These are phyloP conservation scores for Taphrina pruni DNA, from an alignment of 1,139 yeast genomes.

Conservation along the genomic window DNA sequence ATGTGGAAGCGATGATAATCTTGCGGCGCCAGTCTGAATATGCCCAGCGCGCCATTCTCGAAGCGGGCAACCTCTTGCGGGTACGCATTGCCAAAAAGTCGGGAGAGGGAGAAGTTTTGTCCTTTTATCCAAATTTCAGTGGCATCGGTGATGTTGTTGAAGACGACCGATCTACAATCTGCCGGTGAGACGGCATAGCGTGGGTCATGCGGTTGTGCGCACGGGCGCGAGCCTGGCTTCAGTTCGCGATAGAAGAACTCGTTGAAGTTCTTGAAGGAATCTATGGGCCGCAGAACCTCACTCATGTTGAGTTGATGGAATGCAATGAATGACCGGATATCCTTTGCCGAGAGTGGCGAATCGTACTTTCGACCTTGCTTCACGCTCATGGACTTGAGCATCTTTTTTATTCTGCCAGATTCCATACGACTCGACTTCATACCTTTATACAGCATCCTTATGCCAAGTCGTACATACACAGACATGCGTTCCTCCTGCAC, in stretches of 20 bases:
- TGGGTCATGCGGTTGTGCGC: constrained; percentile 63
- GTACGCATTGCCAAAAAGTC: constrained; percentile 67
- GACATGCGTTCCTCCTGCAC: constrained; percentile 92
- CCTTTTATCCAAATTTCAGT: constrained; percentile 91
- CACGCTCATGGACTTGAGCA: constrained; percentile 69
- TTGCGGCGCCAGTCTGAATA: constrained; percentile 92
- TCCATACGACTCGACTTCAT: constrained; percentile 60
- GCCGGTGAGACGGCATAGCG: constrained; percentile 77
- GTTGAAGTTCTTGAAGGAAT: constrained; percentile 72
- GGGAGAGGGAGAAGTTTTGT: constrained; percentile 68
- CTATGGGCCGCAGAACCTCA: constrained; percentile 64
- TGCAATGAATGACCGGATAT: constrained; percentile 76
- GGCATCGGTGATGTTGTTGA: constrained; percentile 66
- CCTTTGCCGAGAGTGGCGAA: constrained; percentile 65
- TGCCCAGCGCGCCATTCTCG: constrained; percentile 68
- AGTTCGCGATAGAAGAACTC: constrained; percentile 85
- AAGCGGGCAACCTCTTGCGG: constrained; percentile 58
- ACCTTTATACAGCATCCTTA: constrained; percentile 80
- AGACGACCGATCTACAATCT: constrained; percentile 83
- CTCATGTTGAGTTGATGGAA: constrained; percentile 77
- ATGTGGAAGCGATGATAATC: constrained; percentile 94
- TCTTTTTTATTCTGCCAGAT: constrained; percentile 63
- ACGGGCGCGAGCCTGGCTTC: constrained; percentile 70
- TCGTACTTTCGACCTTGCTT: constrained; percentile 89
- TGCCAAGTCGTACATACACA: constrained; percentile 84